Evolutionary conservation across 176 grass and related monocot species (phyloP), one percentile per base, ranked within the genome.

Genomic region (Dactylis glomerata): DNA sequence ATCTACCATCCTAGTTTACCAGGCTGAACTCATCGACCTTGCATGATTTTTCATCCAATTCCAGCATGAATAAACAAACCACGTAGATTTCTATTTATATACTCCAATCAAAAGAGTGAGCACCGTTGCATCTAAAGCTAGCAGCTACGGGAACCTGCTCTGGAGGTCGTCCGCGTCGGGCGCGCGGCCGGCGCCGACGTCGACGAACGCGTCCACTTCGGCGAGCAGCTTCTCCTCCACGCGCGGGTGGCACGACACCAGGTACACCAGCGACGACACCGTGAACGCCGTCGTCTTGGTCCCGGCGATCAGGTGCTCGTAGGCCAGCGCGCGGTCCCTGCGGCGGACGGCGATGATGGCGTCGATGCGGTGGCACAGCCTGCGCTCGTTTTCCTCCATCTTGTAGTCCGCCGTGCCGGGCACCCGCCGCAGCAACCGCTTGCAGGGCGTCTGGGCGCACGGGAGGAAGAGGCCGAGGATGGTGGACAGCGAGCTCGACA

Each of bases 261-360:
- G 87, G 68, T 99, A 96, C 73, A 99, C 81, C 70, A 86, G 87
- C 19, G 92, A 96, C n/a, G 91, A 85, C 80, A 96, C 80, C 33
- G 96, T 99, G 86, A 99, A 99, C 11, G 93, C 93, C 33, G 93
- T 99, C 30, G 96, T 99, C 85, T 92, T 96, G 13, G 96, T 92
- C n/a, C 96, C 96, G n/a, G 96, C 96, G 84, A 99, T 85, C 33
- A 99, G 93, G 86, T 99, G 96, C 84, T 99, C 96, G 57, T 92
- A 92, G 44, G 89, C 85, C 81, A 99, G 93, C 23, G 96, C 93
- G 32, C 93, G 73, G 19, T 98, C 89, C 12, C 75, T 76, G 14
- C 85, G 84, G 20, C 91, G 76, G 49, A 75, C 88, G 10, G 78
- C 86, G 57, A 99, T 84, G 82, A 99, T 87, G 13, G 83, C 68